phyloP scores from a whole-genome alignment of 2,329 filamentous ascomycete genomes.

The Scedosporium aurantiacum region DNA sequence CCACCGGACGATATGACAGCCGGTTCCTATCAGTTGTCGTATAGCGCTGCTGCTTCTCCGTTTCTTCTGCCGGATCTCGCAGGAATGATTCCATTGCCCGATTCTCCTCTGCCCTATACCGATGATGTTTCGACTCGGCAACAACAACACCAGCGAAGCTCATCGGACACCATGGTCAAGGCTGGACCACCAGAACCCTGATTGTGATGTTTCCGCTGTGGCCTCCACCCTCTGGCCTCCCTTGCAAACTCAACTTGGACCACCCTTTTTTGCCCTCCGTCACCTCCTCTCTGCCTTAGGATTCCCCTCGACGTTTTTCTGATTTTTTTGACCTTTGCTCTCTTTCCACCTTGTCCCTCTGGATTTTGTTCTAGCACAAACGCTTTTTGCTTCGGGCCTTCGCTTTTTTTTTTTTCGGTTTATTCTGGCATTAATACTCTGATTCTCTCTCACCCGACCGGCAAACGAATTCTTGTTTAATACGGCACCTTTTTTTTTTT shows the following conservation, averaged over 20 bases:
- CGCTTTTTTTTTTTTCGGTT: neutral
- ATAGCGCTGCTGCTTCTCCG: constrained; percentile 26
- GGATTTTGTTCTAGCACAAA: neutral
- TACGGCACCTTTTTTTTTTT: neutral
- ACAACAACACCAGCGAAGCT: constrained; percentile 1
- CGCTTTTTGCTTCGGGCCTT: neutral
- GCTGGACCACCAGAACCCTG: neutral
- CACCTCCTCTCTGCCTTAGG: neutral
- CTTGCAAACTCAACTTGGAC: neutral
- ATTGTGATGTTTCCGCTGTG: neutral
- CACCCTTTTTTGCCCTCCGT: neutral
- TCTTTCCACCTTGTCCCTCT: neutral
- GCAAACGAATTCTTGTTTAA: neutral
- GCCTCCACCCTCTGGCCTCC: neutral
- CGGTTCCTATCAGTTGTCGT: neutral
- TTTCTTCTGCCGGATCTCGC: constrained; percentile 32
- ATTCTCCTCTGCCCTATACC: constrained; percentile 29
- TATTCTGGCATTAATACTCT: constrained; percentile 1
- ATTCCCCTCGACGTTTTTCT: neutral
- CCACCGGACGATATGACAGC: neutral
- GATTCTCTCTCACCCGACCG: neutral
- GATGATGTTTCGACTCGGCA: neutral
- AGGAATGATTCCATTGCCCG: constrained; percentile 32
- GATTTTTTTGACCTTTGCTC: neutral
- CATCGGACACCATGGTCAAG: neutral